Percentiles rank a stretch among this genome's conserved stretches.
Conservation (phyloP, 768 basidiomycete species). For the Royoungia palumana region DNA sequence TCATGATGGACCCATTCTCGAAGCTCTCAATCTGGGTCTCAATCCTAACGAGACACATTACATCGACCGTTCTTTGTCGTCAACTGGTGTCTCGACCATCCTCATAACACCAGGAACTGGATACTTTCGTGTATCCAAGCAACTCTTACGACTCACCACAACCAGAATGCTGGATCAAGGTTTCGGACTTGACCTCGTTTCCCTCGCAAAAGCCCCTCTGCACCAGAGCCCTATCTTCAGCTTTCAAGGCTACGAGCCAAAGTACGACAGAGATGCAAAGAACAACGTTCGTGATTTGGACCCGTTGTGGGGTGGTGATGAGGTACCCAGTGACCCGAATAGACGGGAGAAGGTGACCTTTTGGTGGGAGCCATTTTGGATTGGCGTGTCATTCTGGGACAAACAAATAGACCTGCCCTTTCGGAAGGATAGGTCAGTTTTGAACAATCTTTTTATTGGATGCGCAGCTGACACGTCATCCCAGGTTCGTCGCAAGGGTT, state of each 20-base stretch:
- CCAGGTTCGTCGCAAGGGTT: conserved; percentile 88
- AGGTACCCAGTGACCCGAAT: conserved; percentile 36
- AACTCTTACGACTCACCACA: conserved; percentile 85
- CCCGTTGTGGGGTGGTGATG: conserved; percentile 74
- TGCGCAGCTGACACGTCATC: conserved; percentile 2
- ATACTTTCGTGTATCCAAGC: conserved; percentile 89
- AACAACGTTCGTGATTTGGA: conserved; percentile 51
- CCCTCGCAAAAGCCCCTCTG: conserved; percentile 85
- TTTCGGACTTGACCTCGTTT: conserved; percentile 83
- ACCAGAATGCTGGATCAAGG: conserved; percentile 94
- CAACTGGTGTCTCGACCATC: conserved; percentile 81
- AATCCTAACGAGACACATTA: conserved; percentile 94
- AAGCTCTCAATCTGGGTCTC: conserved; percentile 88
- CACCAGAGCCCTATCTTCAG: conserved; percentile 93
- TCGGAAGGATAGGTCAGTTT: conserved; percentile 62
- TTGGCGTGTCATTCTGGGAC: conserved; percentile 82
- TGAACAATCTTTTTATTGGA: neutral
- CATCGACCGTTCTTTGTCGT: conserved; percentile 87
- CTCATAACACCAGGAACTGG: conserved; percentile 93
- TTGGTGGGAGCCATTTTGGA: conserved; percentile 92
- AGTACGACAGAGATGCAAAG: conserved; percentile 47
- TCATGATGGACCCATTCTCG: conserved; percentile 93
- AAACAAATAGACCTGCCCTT: conserved; percentile 83
- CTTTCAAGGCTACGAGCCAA: conserved; percentile 69
- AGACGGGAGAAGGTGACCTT: conserved; percentile 52